phyloP scores from a whole-genome alignment of 495 filamentous ascomycete genomes.

The Penicillium waksmanii region DNA sequence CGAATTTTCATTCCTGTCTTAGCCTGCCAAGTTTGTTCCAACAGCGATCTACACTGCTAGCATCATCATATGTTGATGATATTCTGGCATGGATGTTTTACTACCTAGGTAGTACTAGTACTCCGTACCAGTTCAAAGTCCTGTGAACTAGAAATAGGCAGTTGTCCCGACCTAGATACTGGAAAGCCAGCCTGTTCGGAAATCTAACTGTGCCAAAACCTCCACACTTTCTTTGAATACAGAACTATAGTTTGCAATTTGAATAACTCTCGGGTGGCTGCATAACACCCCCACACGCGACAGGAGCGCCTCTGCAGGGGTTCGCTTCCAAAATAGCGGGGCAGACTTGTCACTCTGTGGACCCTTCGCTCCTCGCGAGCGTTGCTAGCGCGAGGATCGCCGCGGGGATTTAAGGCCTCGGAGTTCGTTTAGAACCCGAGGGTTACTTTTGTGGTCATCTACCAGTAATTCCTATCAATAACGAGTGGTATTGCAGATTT shows the following conservation, averaged over 20 bases:
- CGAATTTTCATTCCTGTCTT: too few relatives aligned
- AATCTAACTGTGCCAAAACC: too few relatives aligned
- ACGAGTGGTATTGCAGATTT: too few relatives aligned
- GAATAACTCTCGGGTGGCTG: slow-evolving; percentile 5
- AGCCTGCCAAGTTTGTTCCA: not conserved
- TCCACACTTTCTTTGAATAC: not conserved
- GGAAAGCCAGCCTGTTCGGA: too few relatives aligned
- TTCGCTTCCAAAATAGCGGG: slow-evolving; percentile 5
- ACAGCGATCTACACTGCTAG: not conserved
- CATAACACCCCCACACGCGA: slow-evolving; percentile 5
- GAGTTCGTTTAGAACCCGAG: slow-evolving; percentile 6
- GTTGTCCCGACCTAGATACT: too few relatives aligned
- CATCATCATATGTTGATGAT: too few relatives aligned
- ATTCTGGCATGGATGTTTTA: too few relatives aligned
- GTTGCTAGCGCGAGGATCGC: slow-evolving; percentile 13
- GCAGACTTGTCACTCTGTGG: not conserved
- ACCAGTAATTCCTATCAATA: too few relatives aligned
- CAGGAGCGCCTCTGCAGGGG: not conserved
- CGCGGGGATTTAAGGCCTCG: slow-evolving; percentile 8
- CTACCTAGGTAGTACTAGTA: not conserved
- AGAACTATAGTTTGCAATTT: not conserved
- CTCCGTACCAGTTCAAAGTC: not conserved
- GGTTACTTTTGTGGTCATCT: too few relatives aligned
- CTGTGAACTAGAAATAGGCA: too few relatives aligned
- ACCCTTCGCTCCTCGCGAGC: not conserved